Percentiles rank a stretch among this genome's conserved stretches.
Evolutionary conservation across 345 rosid species (phyloP).

Genomic region (Bruguiera sexangula): DNA sequence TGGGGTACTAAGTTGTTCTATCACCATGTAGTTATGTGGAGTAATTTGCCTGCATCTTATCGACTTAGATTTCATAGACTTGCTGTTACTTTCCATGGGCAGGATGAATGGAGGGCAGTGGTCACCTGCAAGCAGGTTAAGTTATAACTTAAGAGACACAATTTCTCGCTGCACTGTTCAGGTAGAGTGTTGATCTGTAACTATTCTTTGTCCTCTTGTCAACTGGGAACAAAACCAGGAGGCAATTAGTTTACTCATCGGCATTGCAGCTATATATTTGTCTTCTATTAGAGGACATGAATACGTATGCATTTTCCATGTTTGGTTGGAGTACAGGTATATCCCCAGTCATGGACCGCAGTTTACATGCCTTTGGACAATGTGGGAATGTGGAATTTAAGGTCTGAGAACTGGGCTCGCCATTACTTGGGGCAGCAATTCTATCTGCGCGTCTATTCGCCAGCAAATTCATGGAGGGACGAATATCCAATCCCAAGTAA

Average conservation of each 20-base stretch:
- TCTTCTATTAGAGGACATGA: neutral
- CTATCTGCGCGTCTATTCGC: slow-evolving; percentile 52
- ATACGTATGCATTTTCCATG: neutral
- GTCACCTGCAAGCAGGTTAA: slow-evolving; percentile 26
- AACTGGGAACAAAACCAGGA: neutral
- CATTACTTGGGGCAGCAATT: slow-evolving; percentile 73
- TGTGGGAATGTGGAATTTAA: slow-evolving; percentile 76
- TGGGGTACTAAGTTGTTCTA: slow-evolving; percentile 16
- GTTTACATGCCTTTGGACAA: slow-evolving; percentile 67
- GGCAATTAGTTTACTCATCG: no score
- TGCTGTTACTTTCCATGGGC: neutral
- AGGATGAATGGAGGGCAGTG: slow-evolving; percentile 40
- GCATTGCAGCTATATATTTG: neutral
- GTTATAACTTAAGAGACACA: slow-evolving; percentile 30
- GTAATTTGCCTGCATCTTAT: neutral
- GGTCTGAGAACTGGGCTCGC: slow-evolving; percentile 68
- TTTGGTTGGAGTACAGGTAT: slow-evolving; percentile 40
- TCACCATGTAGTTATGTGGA: neutral
- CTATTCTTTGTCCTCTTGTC: neutral
- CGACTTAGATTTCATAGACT: neutral
- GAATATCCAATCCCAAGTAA: slow-evolving; percentile 64
- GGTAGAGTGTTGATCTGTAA: slow-evolving; percentile 7
- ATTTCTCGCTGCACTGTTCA: slow-evolving; percentile 34
- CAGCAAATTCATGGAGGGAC: slow-evolving; percentile 61
- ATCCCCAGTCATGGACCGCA: slow-evolving; percentile 71